A percentile compares a stretch with the other conserved stretches of the same genome.
Evolutionary conservation across 73 alveolate species (phyloP).

Genomic region (Blepharisma japonicum): DNA sequence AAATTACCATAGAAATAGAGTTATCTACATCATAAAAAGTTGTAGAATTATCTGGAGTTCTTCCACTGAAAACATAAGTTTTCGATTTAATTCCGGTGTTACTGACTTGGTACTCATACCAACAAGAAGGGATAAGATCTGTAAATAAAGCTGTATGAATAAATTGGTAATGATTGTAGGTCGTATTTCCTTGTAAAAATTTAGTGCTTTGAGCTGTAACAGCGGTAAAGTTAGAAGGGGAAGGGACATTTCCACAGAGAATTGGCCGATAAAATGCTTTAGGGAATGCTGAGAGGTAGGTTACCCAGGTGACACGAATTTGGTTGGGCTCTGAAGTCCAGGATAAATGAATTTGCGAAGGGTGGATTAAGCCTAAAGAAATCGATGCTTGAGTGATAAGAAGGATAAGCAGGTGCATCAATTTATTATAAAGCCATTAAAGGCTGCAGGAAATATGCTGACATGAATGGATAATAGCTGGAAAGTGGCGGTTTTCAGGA

Average conservation of each 20-base stretch:
- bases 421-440: too few relatives aligned
- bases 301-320: conserved; percentile 1
- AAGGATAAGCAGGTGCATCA: too few relatives aligned
- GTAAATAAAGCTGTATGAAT: conserved; percentile 18
- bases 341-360: neutral
- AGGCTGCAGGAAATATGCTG: too few relatives aligned
- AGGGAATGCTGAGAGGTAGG: neutral
- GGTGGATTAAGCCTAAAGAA: neutral
- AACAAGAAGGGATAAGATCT: neutral
- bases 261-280: neutral
- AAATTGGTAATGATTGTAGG: neutral
- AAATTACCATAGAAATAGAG: neutral
- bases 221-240: neutral
- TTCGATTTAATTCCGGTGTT: neutral
- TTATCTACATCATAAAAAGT: neutral
- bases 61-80: neutral
- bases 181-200: neutral
- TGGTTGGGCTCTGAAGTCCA: neutral
- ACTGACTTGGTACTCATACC: conserved; percentile 20
- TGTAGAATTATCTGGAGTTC: conserved; percentile 23
- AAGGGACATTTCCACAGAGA: neutral
- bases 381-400: too few relatives aligned
- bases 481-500: too few relatives aligned
- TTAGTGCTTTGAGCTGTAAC: neutral
- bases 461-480: too few relatives aligned